Evolutionary conservation across 768 basidiomycete species (phyloP), one percentile per base, ranked within the genome.

Genomic region (Leccinum imitatum): DNA sequence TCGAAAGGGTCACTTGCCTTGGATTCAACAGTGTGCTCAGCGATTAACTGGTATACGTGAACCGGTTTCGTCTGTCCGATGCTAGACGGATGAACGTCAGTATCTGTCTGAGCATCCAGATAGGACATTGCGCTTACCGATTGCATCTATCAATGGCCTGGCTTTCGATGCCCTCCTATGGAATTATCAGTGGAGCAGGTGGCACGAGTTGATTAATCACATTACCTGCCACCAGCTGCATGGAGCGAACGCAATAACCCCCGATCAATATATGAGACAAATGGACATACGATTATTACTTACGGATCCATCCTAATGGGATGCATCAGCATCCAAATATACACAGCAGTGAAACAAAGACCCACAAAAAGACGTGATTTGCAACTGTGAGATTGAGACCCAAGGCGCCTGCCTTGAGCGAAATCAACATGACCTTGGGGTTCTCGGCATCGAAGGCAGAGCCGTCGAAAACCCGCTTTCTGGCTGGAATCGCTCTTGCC

Each of bases 361-460:
- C 86, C 76, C 67, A 90, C 89, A 92, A 73, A 67, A 86, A 90
- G 9, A 91, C 90, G 71, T 94, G 91, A 66, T 93, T 93, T 2
- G 93, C 93, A 19, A 89, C 92, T 23, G 93, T 95, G 63, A 95
- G 73, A 72, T 95, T 95, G 57, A 95, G 75, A 8, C 93, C 93
- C 33, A 95, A 79, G 5, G 93, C 92, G 19, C 93, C 93, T 50
- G 84, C 87, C 75, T 93, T 95, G 66, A 95, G 77, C 6, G 93
- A 94, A 57, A 95, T 87, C 55, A 95, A 77, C 89, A 95, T 87
- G 35, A 95, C 87, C 60, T 79, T 82, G 4, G 93, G 90, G 68
- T 87, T 91, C 30, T 69, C 72, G 11, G 73, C 75, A 23, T 63
- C 35, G 53, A 68, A 70, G 37, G 65, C 57, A 56, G 66, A 68